These are phyloP conservation scores for Penicillium canariense DNA, from an alignment of 495 filamentous ascomycete species.

Conservation along the genomic window DNA sequence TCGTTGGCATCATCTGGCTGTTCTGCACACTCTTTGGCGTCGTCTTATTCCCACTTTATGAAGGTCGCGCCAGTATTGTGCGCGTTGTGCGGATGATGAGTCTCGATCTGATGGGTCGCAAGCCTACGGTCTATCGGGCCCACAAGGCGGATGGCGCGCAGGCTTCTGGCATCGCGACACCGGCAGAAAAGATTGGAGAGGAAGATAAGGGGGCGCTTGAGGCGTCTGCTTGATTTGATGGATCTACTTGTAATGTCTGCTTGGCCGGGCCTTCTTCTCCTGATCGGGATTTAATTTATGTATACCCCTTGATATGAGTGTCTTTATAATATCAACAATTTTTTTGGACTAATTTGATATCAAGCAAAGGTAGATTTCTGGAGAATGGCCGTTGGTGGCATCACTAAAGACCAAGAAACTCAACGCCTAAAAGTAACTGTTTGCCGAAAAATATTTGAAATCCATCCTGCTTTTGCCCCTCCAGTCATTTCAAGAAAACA, in stretches of 20 bases:
- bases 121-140: conserved; percentile 29
- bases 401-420: background rate
- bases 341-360: background rate
- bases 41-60: conserved; percentile 78
- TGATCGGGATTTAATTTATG: background rate
- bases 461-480: background rate
- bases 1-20: conserved; percentile 84
- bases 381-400: background rate
- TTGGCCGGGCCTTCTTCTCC: background rate
- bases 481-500: too few species aligned
- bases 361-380: background rate
- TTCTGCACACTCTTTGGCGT: conserved; percentile 73
- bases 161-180: conserved; percentile 33
- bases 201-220: conserved; percentile 25
- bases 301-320: conserved; percentile 17
- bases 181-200: conserved; percentile 27
- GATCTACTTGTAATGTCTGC: conserved; percentile 2
- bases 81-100: conserved; percentile 64
- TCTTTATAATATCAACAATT: background rate
- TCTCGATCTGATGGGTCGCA: conserved; percentile 66
- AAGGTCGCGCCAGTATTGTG: conserved; percentile 68
- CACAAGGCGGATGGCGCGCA: conserved; percentile 22
- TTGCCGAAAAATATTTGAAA: background rate
- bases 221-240: conserved; percentile 9
- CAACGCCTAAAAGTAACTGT: background rate